Percentiles rank a stretch among this genome's conserved stretches.
Conservation (phyloP, 2,329 filamentous ascomycete species). For the Phaeosphaeriaceae sp. region DNA sequence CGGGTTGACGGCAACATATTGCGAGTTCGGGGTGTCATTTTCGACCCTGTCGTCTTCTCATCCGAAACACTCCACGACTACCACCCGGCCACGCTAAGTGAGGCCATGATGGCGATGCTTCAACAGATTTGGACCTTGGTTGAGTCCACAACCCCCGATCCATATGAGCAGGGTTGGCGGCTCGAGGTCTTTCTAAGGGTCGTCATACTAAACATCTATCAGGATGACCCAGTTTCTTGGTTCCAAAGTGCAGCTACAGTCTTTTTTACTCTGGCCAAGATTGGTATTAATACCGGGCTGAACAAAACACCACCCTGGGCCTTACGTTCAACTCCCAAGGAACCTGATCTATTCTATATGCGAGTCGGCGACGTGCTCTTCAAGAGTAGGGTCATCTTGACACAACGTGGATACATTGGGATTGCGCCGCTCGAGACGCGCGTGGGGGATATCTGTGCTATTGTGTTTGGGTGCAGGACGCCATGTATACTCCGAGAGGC, state of each 20-base stretch:
- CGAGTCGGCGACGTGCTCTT: not conserved
- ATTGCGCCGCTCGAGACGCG: not conserved
- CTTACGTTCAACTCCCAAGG: not conserved
- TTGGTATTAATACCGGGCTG: too few species aligned
- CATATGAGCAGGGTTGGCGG: not conserved
- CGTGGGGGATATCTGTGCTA: not conserved
- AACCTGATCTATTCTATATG: not conserved
- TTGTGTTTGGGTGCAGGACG: not conserved
- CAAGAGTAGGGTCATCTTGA: not conserved
- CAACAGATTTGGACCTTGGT: too few species aligned
- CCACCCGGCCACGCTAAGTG: not conserved
- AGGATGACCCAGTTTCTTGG: too few species aligned
- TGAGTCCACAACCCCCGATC: not conserved
- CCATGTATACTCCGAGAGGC: not conserved
- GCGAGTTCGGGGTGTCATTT: not conserved
- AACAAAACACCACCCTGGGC: not conserved
- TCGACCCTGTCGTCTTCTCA: not conserved
- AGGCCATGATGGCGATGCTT: too few species aligned
- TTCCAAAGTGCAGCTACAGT: too few species aligned
- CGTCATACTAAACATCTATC: not conserved
- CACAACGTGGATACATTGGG: not conserved
- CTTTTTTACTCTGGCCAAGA: too few species aligned
- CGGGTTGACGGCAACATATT: not conserved
- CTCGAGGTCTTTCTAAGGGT: not conserved
- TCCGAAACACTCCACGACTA: not conserved